phyloP scores from a whole-genome alignment of 805 yeast species.

The Tetrapisispora namnaoensis region DNA sequence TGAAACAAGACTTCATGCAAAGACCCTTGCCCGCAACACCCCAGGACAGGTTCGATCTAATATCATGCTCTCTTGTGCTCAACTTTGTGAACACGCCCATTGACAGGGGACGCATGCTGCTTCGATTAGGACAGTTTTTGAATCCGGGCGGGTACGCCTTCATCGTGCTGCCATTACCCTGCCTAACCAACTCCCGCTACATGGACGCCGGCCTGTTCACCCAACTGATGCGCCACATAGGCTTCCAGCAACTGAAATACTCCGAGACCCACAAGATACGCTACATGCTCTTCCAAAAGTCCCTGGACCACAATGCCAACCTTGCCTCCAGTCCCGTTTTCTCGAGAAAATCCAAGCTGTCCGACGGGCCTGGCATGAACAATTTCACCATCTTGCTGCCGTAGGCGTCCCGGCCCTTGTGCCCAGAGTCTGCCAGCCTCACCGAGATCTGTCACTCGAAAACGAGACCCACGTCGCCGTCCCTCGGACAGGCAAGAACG shows the following conservation, averaged over 20 bases:
- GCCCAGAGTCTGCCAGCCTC: background rate
- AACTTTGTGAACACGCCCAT: constrained; percentile 74
- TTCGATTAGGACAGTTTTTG: constrained; percentile 48
- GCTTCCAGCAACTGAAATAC: constrained; percentile 39
- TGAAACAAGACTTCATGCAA: constrained; percentile 77
- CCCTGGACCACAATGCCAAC: constrained; percentile 7
- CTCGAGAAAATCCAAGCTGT: constrained; percentile 30
- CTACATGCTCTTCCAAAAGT: constrained; percentile 57
- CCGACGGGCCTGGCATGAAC: constrained; percentile 51
- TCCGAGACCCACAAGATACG: constrained; percentile 63
- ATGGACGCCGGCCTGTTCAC: constrained; percentile 38
- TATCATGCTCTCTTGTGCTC: constrained; percentile 79
- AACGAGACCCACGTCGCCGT: too few relatives aligned
- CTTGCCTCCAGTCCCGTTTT: constrained; percentile 39
- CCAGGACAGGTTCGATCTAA: constrained; percentile 44
- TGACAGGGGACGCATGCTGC: constrained; percentile 71
- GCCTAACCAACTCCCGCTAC: constrained; percentile 75
- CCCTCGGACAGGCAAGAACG: too few relatives aligned
- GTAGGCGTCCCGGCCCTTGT: too few relatives aligned
- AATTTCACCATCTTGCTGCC: constrained; percentile 48
- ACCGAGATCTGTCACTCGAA: too few relatives aligned
- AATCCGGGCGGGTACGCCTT: constrained; percentile 36
- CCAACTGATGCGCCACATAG: constrained; percentile 47
- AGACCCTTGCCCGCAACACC: constrained; percentile 46
- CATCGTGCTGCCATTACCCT: constrained; percentile 81